Evolutionary conservation across 1,284 basidiomycete genomes (phyloP).

Genomic region (Uromyces viciae-fabae): DNA sequence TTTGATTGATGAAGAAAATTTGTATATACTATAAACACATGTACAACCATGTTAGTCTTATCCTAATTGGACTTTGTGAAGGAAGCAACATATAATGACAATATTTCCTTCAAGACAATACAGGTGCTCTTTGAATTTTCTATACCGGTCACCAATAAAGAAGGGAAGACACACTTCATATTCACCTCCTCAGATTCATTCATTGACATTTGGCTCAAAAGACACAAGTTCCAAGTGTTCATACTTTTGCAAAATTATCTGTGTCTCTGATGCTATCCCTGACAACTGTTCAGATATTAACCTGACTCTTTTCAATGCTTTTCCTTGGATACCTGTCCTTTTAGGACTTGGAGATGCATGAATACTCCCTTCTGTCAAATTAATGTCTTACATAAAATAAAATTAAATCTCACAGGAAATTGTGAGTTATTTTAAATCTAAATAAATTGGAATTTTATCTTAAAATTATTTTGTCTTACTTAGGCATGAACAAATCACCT

Average conservation of each 20-base stretch:
- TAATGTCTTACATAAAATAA: too few relatives aligned
- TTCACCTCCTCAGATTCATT: background rate
- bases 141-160: background rate
- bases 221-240: background rate
- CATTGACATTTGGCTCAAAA: slow-evolving; percentile 1
- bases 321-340: background rate
- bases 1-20: background rate
- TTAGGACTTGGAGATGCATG: background rate
- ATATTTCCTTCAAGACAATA: background rate
- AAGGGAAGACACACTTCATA: slow-evolving; percentile 1
- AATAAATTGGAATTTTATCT: too few relatives aligned
- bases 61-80: background rate
- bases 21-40: background rate
- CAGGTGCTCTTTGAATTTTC: background rate
- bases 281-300: background rate
- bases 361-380: background rate
- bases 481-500: too few relatives aligned
- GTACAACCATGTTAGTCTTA: background rate
- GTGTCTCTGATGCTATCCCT: background rate
- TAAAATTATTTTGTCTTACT: too few relatives aligned
- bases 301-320: background rate
- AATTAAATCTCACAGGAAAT: too few relatives aligned
- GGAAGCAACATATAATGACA: background rate
- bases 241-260: background rate
- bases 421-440: too few relatives aligned